Conservation (phyloP, 306 rosid species). For the Vicia faba region DNA sequence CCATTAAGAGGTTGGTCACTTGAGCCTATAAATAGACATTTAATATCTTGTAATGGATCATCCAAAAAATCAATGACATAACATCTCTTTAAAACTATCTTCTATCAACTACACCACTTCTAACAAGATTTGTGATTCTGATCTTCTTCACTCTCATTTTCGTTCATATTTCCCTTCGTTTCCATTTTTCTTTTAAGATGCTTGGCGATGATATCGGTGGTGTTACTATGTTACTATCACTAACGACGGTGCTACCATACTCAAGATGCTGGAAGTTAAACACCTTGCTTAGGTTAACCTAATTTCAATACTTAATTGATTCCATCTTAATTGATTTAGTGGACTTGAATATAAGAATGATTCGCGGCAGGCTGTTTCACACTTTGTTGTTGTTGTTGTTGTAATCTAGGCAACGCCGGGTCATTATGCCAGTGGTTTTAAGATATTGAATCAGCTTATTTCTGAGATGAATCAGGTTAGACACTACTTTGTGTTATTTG, state of each 20-base stretch:
- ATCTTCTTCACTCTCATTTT: neutral
- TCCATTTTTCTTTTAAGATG: slow-evolving; percentile 56
- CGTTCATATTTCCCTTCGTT: neutral
- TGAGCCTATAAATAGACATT: no score
- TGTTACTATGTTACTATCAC: slow-evolving; percentile 93
- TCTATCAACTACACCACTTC: no score
- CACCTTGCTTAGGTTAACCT: slow-evolving; percentile 85
- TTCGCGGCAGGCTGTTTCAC: neutral
- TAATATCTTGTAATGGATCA: no score
- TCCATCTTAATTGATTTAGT: neutral
- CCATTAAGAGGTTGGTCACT: no score
- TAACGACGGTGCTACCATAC: slow-evolving; percentile 97
- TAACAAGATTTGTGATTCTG: slow-evolving; percentile 24
- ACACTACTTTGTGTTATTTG: slow-evolving; percentile 28
- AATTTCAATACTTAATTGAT: neutral
- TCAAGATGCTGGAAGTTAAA: slow-evolving; percentile 95
- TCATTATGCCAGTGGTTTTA: slow-evolving; percentile 92
- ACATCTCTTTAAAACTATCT: no score
- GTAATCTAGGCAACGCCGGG: slow-evolving; percentile 81
- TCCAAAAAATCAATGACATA: no score
- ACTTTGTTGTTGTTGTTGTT: neutral
- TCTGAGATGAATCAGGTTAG: slow-evolving; percentile 99
- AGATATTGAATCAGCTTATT: slow-evolving; percentile 91
- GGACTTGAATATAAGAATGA: neutral
- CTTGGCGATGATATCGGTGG: slow-evolving; percentile 95